phyloP scores from a whole-genome alignment of 352 stramenopile species.

The Globisporangium heterothallicum region DNA sequence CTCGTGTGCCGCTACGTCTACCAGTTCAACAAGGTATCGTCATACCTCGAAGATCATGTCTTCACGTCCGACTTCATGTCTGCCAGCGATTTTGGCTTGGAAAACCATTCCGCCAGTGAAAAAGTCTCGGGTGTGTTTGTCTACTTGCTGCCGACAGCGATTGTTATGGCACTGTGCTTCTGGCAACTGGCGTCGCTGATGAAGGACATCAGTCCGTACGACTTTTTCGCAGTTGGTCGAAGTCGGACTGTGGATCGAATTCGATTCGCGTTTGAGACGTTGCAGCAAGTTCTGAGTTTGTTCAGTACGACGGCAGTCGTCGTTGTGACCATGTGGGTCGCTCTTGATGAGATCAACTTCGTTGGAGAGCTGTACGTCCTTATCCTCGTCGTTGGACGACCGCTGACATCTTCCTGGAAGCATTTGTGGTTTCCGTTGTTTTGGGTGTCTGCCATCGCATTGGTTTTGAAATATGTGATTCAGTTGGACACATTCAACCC shows the following conservation, averaged over 20 bases:
- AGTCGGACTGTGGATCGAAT: conserved; percentile 48
- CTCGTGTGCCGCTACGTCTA: conserved; percentile 73
- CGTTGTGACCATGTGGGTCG: conserved; percentile 65
- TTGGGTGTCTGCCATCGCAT: conserved; percentile 58
- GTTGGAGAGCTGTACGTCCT: conserved; percentile 65
- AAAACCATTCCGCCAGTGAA: conserved; percentile 52
- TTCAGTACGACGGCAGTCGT: conserved; percentile 66
- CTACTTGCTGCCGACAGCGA: conserved; percentile 66
- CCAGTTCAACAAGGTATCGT: conserved; percentile 69
- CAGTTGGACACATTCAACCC: conserved; percentile 55
- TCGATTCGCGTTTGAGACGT: conserved; percentile 44
- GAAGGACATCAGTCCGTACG: conserved; percentile 53
- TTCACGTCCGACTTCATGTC: conserved; percentile 72
- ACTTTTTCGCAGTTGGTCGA: conserved; percentile 55
- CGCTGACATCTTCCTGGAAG: conserved; percentile 53
- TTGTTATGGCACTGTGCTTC: conserved; percentile 72
- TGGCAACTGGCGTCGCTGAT: conserved; percentile 80
- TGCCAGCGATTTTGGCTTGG: conserved; percentile 64
- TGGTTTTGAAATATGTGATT: conserved; percentile 60
- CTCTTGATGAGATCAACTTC: conserved; percentile 55
- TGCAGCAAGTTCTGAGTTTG: conserved; percentile 60
- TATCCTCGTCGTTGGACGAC: conserved; percentile 46
- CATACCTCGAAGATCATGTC: conserved; percentile 55
- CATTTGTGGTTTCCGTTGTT: conserved; percentile 77
- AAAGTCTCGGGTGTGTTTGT: conserved; percentile 70